Base-by-base conservation (phyloP, 306 rosid genomes). In the Vachellia pachyceras region DNA sequence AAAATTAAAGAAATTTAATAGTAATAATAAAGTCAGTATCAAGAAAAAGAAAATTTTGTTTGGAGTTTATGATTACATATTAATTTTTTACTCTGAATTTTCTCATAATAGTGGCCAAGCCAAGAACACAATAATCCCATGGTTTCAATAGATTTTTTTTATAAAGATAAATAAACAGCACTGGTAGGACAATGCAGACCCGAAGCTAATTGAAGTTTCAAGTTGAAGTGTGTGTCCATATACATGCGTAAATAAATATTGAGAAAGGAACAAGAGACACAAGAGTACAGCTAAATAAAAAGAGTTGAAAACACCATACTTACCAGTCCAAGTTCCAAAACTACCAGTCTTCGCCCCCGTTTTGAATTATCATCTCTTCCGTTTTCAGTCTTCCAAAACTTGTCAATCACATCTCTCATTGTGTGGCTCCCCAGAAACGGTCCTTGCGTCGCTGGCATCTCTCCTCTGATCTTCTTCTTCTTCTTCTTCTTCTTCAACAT, bases 251-350 rank as follows among this genome's bases (percentile, higher is more conserved):
- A n/a, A n/a, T n/a, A n/a, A n/a, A n/a, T n/a, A n/a, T n/a, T n/a
- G n/a, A n/a, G n/a, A n/a, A n/a, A n/a, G n/a, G n/a, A n/a, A n/a
- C 33, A 29, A 29, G 55, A 60, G 3, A 5, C 40, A 61, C 10
- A 33, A 63, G n/a, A 65, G 46, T 37, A 35, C 47, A 18, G 73
- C 73, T 68, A 18, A n/a, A 68, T 40, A 18, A n/a, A 68, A 68
- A 9, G 73, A 10, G 33, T 68, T 2, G 42, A 71, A 35, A 72
- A 58, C 3, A 47, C 60, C 76, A 44, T 73, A 87, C 91, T 76
- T 77, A 91, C 91, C 86, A 85, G 97, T 92, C 97, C 85, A 87
- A 87, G 82, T 8, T 45, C 63, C 63, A 81, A 68, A 89, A 83
- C 97, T 89, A 90, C 92, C 92, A 84, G 76, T 92, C 97, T 65